Evolutionary conservation across 345 rosid species (phyloP), one percentile per base, ranked within the genome.

Genomic region (Hibiscus mutabilis): DNA sequence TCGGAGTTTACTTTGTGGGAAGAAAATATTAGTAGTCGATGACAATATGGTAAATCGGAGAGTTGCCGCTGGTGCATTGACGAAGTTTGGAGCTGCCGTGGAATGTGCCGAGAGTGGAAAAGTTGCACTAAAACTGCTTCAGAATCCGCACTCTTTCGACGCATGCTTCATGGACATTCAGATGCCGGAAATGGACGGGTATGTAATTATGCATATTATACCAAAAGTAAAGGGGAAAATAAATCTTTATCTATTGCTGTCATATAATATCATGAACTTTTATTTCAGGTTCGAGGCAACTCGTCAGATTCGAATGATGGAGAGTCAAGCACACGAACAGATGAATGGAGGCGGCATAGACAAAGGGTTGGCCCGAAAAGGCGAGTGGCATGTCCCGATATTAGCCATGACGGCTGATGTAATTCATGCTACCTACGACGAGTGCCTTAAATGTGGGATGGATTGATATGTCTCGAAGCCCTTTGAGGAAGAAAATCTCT

Each of bases 121-220:
- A 79, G 87, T 83, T 79, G 99, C 99, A 6, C 63, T 94, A 63
- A 72, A 71, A 22, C 71, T 87, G 82, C 99, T 94, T 79, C 83
- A 87, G 73, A 76, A 84, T 60, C 97, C 99, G 10, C 99, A 95
- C 68, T 60, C 4, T 57, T 91, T 88, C 15, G 97, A 95, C 82
- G 99, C 99, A 29, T 95, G 99, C 84, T 95, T 95, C 81, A 95
- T 95, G 99, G 99, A 95, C 69, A 91, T 95, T 72, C 99, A 95
- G 75, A 95, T 95, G 99, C 99, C 99, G 1, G 97, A 90, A 74
- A 95, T 95, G 99, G 99, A 95, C 70, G 99, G 99, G 97, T 93
- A 82, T 68, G 86, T 40, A 27, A 16, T 60, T 29, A 7, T 60
- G 40, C 8, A 33, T 62, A 4, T 52, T n/a, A 6, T n/a, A 37